Evolutionary conservation across 2,329 filamentous ascomycete genomes (phyloP), one percentile per base, ranked within the genome.

Genomic region (Pseudogymnoascus sp.): DNA sequence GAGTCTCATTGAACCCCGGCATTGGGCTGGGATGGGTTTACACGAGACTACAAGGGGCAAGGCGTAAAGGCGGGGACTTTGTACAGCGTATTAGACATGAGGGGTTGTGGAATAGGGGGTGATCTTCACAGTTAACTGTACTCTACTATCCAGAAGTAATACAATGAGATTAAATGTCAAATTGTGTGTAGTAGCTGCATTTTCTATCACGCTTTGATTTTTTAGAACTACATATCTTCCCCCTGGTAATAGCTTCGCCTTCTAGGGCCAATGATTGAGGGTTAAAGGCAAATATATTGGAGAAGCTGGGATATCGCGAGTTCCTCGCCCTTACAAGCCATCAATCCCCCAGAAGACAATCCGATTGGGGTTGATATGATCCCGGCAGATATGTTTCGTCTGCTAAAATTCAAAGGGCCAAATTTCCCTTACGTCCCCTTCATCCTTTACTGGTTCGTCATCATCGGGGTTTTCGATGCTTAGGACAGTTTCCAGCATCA

Each of bases 401-500:
- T 50, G 14, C 25, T 56, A 56, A 21, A 56, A 36, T 4, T 56
- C 50, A 56, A 56, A 56, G 28, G 50, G 50, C 50, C 28, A 56
- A 56, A 56, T 56, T 56, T 56, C 50, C 28, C 28, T 34, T 12
- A 56, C 28, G 28, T 56, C 50, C 14, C 10, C 5, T 56, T 56
- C 50, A 34, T 56, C 5, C 7, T 56, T 56, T 56, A 56, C 0
- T 6, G 16, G 28, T 8, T 56, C 50, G 31, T 56, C 50, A 14
- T 56, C 50, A 11, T 56, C 50, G 5, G 50, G 50, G 4, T 36
- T 56, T 56, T 56, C 7, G 28, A 56, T 56, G 4, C 28, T 21
- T 56, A 7, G 50, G 16, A 56, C 53, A 38, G 53, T 40, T 36
- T 50, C 1, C 64, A 66, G n/a, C 40, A 38, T 60, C 31, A 25